Conservation (phyloP, 352 stramenopile species). For the Phytopythium ostracodes region DNA sequence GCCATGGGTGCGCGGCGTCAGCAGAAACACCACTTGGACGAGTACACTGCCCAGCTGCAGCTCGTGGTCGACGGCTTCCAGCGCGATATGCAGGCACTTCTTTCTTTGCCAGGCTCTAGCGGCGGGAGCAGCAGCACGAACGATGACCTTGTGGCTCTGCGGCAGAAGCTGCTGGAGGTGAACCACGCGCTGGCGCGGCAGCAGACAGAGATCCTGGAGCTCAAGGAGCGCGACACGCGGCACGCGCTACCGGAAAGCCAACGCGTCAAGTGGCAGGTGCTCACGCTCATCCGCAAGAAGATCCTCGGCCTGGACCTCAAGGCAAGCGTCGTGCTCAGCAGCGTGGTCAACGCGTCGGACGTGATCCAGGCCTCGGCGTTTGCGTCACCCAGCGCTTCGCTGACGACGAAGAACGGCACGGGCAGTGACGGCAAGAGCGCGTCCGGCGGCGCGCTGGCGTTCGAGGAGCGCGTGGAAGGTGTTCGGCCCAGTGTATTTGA, state of each 20-base stretch:
- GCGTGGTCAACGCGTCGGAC: neutral
- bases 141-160: constrained; percentile 49
- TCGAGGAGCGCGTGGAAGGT: constrained; percentile 62
- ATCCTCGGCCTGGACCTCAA: constrained; percentile 63
- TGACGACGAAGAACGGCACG: neutral
- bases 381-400: constrained; percentile 7
- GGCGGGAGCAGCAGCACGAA: constrained; percentile 16
- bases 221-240: constrained; percentile 61
- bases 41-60: constrained; percentile 44
- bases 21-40: constrained; percentile 34
- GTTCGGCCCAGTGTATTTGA: constrained; percentile 58
- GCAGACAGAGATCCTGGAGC: constrained; percentile 56
- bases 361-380: neutral
- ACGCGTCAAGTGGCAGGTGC: constrained; percentile 58
- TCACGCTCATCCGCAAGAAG: constrained; percentile 55
- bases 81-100: constrained; percentile 41
- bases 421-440: constrained; percentile 2
- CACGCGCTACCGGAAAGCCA: constrained; percentile 59
- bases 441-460: constrained; percentile 18
- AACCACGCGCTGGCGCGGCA: constrained; percentile 61
- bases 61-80: constrained; percentile 55
- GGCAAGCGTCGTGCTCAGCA: neutral
- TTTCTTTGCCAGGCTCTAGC: constrained; percentile 15
- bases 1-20: constrained; percentile 40
- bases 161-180: constrained; percentile 60